These are phyloP conservation scores for Lentinus tigrinus DNA, from an alignment of 768 basidiomycete species.

Conservation along the genomic window DNA sequence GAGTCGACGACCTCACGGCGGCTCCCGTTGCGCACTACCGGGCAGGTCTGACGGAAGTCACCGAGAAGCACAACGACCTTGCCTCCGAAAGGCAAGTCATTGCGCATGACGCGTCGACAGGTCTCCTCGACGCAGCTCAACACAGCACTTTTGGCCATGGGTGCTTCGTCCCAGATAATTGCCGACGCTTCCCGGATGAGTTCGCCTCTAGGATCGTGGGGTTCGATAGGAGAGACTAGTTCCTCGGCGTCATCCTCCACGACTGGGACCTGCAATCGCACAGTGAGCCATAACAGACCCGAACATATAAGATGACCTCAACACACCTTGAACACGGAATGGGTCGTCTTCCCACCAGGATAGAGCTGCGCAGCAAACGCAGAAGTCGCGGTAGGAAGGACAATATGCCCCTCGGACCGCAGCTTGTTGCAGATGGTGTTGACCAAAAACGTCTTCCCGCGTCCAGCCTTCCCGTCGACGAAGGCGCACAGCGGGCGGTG, in stretches of 20 bases:
- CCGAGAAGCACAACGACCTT: slow-evolving; percentile 37
- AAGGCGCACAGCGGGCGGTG: slow-evolving; percentile 26
- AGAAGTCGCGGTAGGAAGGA: slow-evolving; percentile 37
- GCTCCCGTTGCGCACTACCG: slow-evolving; percentile 34
- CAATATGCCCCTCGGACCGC: slow-evolving; percentile 28
- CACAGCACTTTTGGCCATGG: slow-evolving; percentile 38
- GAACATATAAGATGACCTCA: background rate
- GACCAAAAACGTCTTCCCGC: slow-evolving; percentile 40
- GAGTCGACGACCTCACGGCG: slow-evolving; percentile 31
- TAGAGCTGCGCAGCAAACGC: slow-evolving; percentile 42
- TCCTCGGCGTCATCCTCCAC: slow-evolving; percentile 32
- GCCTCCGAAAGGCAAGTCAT: slow-evolving; percentile 35
- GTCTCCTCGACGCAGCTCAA: slow-evolving; percentile 36
- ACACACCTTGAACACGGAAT: slow-evolving; percentile 39
- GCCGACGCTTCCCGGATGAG: slow-evolving; percentile 31
- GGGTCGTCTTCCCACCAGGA: slow-evolving; percentile 36
- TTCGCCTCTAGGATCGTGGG: slow-evolving; percentile 28
- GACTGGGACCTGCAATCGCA: slow-evolving; percentile 30
- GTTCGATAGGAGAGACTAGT: slow-evolving; percentile 32
- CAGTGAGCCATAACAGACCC: background rate
- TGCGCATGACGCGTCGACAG: slow-evolving; percentile 28
- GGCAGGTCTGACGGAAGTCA: slow-evolving; percentile 42
- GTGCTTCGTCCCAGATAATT: slow-evolving; percentile 44
- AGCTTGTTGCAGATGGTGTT: slow-evolving; percentile 34
- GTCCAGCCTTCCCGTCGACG: slow-evolving; percentile 40